Conservation (phyloP, 768 basidiomycete genomes). For the Boletus insuetus region DNA sequence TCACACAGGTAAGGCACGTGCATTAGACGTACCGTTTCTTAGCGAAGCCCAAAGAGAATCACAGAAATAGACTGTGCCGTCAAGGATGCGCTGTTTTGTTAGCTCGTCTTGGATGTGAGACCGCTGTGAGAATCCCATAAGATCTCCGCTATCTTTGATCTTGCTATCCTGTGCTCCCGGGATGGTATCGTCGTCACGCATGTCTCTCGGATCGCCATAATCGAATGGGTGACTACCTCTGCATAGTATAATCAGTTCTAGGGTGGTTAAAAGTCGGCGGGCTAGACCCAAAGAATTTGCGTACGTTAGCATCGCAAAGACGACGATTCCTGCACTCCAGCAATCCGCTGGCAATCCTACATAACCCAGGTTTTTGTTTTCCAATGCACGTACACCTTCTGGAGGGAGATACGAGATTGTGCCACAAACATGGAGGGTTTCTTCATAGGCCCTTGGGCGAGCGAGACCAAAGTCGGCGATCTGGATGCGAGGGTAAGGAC, state of each 20-base stretch:
- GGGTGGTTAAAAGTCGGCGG: background rate
- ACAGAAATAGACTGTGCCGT: conserved; percentile 57
- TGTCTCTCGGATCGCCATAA: conserved; percentile 38
- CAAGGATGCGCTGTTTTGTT: conserved; percentile 68
- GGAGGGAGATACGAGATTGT: conserved; percentile 85
- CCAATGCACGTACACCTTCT: conserved; percentile 78
- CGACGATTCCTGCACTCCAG: conserved; percentile 81
- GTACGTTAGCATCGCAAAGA: conserved; percentile 83
- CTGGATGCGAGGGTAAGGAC: conserved; percentile 79
- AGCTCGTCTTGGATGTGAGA: conserved; percentile 50
- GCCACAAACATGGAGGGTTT: conserved; percentile 84
- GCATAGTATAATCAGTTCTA: background rate
- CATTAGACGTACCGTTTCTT: conserved; percentile 51
- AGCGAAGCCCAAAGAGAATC: conserved; percentile 53
- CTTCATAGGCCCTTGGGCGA: conserved; percentile 72
- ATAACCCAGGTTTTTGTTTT: conserved; percentile 71
- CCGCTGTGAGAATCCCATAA: conserved; percentile 28
- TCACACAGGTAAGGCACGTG: background rate
- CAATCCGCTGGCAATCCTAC: conserved; percentile 86
- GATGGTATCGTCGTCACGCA: conserved; percentile 6
- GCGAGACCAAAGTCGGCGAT: conserved; percentile 89
- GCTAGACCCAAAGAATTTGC: conserved; percentile 28
- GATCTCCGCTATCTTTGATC: conserved; percentile 36
- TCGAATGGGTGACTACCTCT: conserved; percentile 83
- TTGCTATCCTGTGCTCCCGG: conserved; percentile 15